Evolutionary conservation across 108 stramenopile species (phyloP), one percentile per base, ranked within the genome.

Genomic region (Nitzschia sp.): DNA sequence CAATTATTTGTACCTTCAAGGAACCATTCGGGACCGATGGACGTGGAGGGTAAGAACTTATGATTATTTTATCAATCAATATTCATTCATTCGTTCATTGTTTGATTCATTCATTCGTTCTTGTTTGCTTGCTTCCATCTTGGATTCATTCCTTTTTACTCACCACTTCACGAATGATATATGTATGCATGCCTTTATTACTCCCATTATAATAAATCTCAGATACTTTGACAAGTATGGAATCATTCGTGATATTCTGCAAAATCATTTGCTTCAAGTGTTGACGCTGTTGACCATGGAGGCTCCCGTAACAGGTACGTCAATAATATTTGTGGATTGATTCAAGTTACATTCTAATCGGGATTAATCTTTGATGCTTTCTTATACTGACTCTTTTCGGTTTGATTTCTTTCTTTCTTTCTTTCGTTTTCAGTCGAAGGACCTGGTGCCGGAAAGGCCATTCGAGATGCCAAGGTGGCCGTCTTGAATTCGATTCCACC

Each of bases 221-320:
- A 16, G 84, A 36, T 80, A 66, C 36, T 73, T 65, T 55, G 61
- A 81, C 45, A 31, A 67, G 21, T 95, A 92, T 68, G 97, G 97
- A 41, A 98, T 98, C 52, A 96, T 98, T 75, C 89, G 96, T 29
- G 92, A 88, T 62, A 62, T 76, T 41, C 33, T 76, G 33, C 96
- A 98, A 66, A 98, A 98, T 75, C 97, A 98, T 61, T 80, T 98
- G 50, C 75, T 97, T 45, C 98, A 98, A 85, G 88, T 92, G 19
- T 69, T 96, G 69, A 86, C 87, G 19, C 68, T 96, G 26, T 75
- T 97, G 44, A 77, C 80, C 25, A 94, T 92, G 91, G 92, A 90
- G 71, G 73, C 85, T 11, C 96, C 95, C 17, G 85, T 87, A 23
- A 81, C 87, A 54, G n/a, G n/a, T n/a, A n/a, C n/a, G n/a, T n/a